A percentile compares a stretch with the other conserved stretches of the same genome.
phyloP scores from a whole-genome alignment of 2,329 filamentous ascomycete genomes.

The Fusarium sacchari region DNA sequence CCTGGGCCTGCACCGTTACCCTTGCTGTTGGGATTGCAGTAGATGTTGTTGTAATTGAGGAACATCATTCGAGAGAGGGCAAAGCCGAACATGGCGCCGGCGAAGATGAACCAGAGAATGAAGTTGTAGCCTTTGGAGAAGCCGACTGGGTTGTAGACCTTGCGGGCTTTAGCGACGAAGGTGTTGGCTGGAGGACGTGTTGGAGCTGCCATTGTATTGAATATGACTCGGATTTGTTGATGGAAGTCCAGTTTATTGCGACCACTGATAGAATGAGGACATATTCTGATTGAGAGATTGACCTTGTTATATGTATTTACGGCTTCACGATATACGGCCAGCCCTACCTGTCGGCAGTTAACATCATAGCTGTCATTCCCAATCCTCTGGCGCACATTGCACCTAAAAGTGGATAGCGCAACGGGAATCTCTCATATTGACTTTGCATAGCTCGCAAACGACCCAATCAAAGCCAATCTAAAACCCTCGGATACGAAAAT shows the following conservation, averaged over 20 bases:
- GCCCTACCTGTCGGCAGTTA: background rate
- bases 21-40: background rate
- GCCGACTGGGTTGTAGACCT: conserved; percentile 59
- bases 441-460: background rate
- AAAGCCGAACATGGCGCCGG: conserved; percentile 47
- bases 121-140: conserved; percentile 60
- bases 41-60: conserved; percentile 16
- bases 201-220: background rate
- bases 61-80: conserved; percentile 36
- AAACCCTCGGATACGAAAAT: background rate
- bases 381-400: background rate
- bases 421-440: background rate
- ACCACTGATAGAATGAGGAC: background rate
- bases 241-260: too few species aligned
- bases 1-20: background rate
- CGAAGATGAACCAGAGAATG: conserved; percentile 60
- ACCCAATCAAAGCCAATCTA: conserved; percentile 2
- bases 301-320: too few species aligned
- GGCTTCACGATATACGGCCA: background rate
- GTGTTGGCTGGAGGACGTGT: conserved; percentile 1
- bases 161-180: conserved; percentile 10
- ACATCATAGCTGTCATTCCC: background rate
- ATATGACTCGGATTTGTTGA: too few species aligned
- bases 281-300: background rate
- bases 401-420: rapidly evolving